Conservation (phyloP, 257 asterid genomes). For the Asclepias syriaca region DNA sequence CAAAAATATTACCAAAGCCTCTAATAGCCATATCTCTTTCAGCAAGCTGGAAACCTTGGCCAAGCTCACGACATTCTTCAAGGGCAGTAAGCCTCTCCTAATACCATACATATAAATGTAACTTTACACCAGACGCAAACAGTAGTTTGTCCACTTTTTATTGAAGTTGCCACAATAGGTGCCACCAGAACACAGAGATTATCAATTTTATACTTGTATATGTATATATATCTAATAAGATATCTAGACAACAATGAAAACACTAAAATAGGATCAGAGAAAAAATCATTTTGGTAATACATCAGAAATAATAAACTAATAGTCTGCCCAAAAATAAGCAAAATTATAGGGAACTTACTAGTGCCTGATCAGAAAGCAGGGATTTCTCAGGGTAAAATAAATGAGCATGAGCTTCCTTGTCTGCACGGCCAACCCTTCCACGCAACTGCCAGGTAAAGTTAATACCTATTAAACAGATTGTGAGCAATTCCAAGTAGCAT, state of each 20-base stretch:
- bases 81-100: conserved; percentile 95
- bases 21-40: conserved; percentile 98
- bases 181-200: not conserved
- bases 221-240: not conserved
- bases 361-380: conserved; percentile 82
- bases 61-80: conserved; percentile 91
- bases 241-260: not conserved
- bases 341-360: conserved; percentile 45
- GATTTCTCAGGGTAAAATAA: conserved; percentile 90
- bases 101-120: not conserved
- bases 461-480: not conserved
- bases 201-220: not conserved
- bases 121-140: not conserved
- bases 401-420: conserved; percentile 95
- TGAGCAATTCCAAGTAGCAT: not conserved
- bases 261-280: not conserved
- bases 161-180: not conserved
- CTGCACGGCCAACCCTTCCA: conserved; percentile 98
- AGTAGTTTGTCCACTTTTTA: not conserved
- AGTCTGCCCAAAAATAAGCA: conserved; percentile 11
- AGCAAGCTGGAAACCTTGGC: conserved; percentile 97
- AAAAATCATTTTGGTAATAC: not conserved
- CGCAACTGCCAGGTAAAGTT: conserved; percentile 60
- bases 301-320: not conserved
- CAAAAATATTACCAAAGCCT: conserved; percentile 97